Conservation (phyloP, 176 grass and related monocot species). For the Lolium perenne region DNA sequence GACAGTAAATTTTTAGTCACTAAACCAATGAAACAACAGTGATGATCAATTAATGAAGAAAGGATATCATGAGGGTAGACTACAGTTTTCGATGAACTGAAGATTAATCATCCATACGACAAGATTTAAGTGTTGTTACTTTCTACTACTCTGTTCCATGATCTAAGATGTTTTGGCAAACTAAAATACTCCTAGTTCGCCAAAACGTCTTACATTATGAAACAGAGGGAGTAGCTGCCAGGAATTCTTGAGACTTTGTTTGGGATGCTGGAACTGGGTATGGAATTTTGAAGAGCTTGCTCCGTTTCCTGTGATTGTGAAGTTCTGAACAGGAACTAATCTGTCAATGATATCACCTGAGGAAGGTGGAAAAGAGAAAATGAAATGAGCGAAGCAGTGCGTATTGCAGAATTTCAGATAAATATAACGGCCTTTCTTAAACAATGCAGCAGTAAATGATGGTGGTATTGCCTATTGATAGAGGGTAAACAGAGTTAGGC, state of each 20-base stretch:
- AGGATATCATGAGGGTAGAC: too few species aligned
- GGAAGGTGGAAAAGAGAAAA: background rate
- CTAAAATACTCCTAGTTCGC: too few species aligned
- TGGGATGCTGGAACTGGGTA: background rate
- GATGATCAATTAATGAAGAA: too few species aligned
- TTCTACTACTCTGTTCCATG: too few species aligned
- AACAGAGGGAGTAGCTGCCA: background rate
- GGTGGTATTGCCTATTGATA: conserved; percentile 6
- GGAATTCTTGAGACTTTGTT: background rate
- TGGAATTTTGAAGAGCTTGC: background rate
- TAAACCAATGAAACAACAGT: too few species aligned
- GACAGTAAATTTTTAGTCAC: too few species aligned
- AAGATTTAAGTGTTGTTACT: too few species aligned
- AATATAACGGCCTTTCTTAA: background rate
- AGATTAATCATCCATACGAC: too few species aligned
- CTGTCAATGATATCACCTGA: background rate
- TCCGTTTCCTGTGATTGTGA: background rate
- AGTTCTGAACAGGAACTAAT: background rate
- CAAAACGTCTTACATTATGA: too few species aligned
- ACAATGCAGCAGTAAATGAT: background rate
- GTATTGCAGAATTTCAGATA: conserved; percentile 8
- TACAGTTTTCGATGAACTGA: too few species aligned
- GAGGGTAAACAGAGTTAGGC: background rate
- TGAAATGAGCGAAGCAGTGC: background rate
- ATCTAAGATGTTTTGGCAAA: too few species aligned